Evolutionary conservation across 2,329 filamentous ascomycete genomes (phyloP).

Genomic region (Trichoderma arundinaceum): DNA sequence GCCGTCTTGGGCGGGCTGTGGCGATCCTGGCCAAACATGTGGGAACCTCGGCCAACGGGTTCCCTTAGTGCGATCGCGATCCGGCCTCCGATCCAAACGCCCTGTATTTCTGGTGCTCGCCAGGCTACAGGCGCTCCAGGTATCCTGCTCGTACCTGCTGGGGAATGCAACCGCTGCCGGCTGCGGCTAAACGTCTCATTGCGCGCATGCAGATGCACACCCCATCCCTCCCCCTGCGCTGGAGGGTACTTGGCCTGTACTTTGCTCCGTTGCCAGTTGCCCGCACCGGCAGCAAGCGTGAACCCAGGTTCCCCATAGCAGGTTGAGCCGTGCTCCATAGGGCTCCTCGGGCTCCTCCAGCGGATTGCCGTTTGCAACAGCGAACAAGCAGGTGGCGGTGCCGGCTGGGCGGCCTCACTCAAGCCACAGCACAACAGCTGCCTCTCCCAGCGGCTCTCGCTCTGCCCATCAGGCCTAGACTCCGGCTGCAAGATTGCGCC

Average conservation of each 20-base stretch:
- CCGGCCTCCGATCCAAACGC: conserved; percentile 16
- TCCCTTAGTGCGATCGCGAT: conserved; percentile 26
- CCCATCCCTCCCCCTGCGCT: too few relatives aligned
- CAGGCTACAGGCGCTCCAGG: background rate
- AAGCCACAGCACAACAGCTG: background rate
- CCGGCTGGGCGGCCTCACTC: background rate
- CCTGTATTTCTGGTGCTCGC: background rate
- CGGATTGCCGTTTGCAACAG: background rate
- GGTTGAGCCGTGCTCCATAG: too few relatives aligned
- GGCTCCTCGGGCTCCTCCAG: too few relatives aligned
- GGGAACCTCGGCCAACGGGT: conserved; percentile 13
- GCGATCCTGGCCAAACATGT: conserved; percentile 5
- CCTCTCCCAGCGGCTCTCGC: too few relatives aligned
- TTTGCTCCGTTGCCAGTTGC: background rate
- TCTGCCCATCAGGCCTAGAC: too few relatives aligned
- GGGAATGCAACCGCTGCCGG: too few relatives aligned
- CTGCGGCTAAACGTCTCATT: too few relatives aligned
- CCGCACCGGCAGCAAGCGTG: background rate
- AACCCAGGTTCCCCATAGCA: background rate
- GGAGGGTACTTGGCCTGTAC: background rate
- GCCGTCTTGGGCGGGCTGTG: conserved; percentile 2
- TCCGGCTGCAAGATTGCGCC: background rate
- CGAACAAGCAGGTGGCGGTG: background rate
- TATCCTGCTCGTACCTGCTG: background rate
- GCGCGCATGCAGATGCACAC: too few relatives aligned